These are phyloP conservation scores for Trichosporon sp. DNA, from an alignment of 1,284 basidiomycete species.

Conservation along the genomic window DNA sequence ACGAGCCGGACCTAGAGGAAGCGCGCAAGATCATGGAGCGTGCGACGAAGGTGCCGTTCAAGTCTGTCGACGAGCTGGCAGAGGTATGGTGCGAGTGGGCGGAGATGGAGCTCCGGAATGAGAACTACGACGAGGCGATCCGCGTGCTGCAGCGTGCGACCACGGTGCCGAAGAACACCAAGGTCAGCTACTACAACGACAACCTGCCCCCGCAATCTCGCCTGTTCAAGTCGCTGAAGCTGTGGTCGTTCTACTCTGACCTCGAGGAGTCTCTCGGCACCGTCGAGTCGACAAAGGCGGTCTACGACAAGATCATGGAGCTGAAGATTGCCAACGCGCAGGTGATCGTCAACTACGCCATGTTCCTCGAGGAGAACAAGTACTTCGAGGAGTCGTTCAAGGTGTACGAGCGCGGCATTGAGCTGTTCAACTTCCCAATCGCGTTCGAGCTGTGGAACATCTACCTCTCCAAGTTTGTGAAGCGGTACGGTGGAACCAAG, in stretches of 20 bases:
- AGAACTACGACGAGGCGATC: constrained; percentile 93
- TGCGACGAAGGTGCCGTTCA: constrained; percentile 85
- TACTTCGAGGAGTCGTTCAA: constrained; percentile 99
- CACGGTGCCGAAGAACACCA: constrained; percentile 78
- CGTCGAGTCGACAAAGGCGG: constrained; percentile 82
- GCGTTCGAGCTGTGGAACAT: constrained; percentile 99
- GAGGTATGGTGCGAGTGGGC: constrained; percentile 99
- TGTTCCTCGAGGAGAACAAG: constrained; percentile 93
- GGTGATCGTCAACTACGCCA: constrained; percentile 93
- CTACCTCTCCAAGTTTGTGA: constrained; percentile 93
- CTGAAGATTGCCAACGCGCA: constrained; percentile 98
- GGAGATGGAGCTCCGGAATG: constrained; percentile 93
- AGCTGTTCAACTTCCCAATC: constrained; percentile 95
- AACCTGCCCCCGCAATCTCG: constrained; percentile 78
- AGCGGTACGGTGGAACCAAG: constrained; percentile 90
- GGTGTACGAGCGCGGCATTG: constrained; percentile 95
- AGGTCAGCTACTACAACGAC: constrained; percentile 93
- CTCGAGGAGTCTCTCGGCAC: constrained; percentile 94
- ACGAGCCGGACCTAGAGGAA: constrained; percentile 73
- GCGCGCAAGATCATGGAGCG: constrained; percentile 91
- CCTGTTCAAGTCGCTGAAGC: constrained; percentile 93
- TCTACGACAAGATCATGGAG: constrained; percentile 96
- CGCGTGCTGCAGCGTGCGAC: constrained; percentile 94
- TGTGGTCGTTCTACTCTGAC: constrained; percentile 99
- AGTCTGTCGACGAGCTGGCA: constrained; percentile 92